Evolutionary conservation across 805 yeast species (phyloP).

Genomic region (Candida orba): DNA sequence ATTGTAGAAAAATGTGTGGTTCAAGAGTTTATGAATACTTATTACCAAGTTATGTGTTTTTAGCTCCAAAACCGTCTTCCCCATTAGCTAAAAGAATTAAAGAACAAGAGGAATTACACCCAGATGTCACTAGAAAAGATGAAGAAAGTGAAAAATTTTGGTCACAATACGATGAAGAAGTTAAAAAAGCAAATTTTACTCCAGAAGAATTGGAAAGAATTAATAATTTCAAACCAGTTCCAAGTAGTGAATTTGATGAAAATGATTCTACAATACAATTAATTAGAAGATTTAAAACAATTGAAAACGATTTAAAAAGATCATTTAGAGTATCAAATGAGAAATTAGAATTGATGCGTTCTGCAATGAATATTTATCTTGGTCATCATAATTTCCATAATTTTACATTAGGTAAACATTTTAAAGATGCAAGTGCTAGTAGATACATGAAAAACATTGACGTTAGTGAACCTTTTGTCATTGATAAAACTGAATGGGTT

Average conservation of each 20-base stretch:
- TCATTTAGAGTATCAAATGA: slow-evolving; percentile 57
- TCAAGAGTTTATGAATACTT: slow-evolving; percentile 94
- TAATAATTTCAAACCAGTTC: slow-evolving; percentile 27
- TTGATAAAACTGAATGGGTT: slow-evolving; percentile 93
- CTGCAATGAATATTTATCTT: slow-evolving; percentile 62
- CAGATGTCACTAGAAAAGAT: slow-evolving; percentile 56
- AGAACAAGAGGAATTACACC: slow-evolving; percentile 43
- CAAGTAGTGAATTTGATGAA: slow-evolving; percentile 32
- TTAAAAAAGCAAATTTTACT: slow-evolving; percentile 24
- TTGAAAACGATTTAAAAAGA: slow-evolving; percentile 65
- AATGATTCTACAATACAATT: slow-evolving; percentile 30
- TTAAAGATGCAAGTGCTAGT: slow-evolving; percentile 77
- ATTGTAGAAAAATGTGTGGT: slow-evolving; percentile 91
- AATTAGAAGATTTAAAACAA: slow-evolving; percentile 45
- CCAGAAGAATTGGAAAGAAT: slow-evolving; percentile 24
- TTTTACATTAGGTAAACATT: slow-evolving; percentile 74
- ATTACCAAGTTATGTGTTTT: slow-evolving; percentile 82
- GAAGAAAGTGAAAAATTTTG: slow-evolving; percentile 72
- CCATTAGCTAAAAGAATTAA: slow-evolving; percentile 53
- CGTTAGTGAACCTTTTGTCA: slow-evolving; percentile 84
- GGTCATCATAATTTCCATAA: slow-evolving; percentile 93
- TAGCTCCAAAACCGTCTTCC: slow-evolving; percentile 83
- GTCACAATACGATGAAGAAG: slow-evolving; percentile 41
- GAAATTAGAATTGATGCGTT: slow-evolving; percentile 56
- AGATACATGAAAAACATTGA: slow-evolving; percentile 74